Percentiles rank a stretch among this genome's conserved stretches.
phyloP scores from a whole-genome alignment of 106 monocot genomes.

The Chionographis japonica region DNA sequence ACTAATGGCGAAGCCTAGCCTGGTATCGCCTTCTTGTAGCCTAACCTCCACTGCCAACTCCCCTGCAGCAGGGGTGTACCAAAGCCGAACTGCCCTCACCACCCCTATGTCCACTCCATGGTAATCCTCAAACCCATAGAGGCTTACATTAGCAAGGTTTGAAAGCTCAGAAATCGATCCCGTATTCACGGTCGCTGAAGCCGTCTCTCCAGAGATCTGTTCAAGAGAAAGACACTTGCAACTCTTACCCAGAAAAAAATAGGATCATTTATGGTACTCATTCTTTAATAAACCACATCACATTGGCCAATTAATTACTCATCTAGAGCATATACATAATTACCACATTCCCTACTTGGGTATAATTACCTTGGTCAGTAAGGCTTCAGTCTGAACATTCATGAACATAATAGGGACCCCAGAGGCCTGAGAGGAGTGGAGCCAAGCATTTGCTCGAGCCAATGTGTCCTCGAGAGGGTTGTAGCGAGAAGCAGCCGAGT shows the following conservation, averaged over 20 bases:
- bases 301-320: no score
- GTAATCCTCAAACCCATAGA: slow-evolving; percentile 83
- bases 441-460: slow-evolving; percentile 76
- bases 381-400: slow-evolving; percentile 69
- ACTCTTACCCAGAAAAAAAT: not conserved
- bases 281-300: no score
- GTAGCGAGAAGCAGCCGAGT: slow-evolving; percentile 38
- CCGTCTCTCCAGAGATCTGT: slow-evolving; percentile 70
- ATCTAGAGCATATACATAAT: no score
- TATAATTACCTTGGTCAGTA: slow-evolving; percentile 70
- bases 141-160: slow-evolving; percentile 59
- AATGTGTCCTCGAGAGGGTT: slow-evolving; percentile 73
- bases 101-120: slow-evolving; percentile 85
- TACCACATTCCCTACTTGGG: not conserved
- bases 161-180: slow-evolving; percentile 63
- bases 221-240: not conserved
- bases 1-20: slow-evolving; percentile 69
- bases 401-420: slow-evolving; percentile 70
- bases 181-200: slow-evolving; percentile 57
- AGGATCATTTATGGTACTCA: not conserved
- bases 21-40: slow-evolving; percentile 57
- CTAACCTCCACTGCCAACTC: slow-evolving; percentile 60
- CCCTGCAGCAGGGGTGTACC: slow-evolving; percentile 69
- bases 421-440: slow-evolving; percentile 52
- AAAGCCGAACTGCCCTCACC: slow-evolving; percentile 65